Base-by-base conservation (phyloP, 495 filamentous ascomycete genomes). In the Penicillium paradoxum region DNA sequence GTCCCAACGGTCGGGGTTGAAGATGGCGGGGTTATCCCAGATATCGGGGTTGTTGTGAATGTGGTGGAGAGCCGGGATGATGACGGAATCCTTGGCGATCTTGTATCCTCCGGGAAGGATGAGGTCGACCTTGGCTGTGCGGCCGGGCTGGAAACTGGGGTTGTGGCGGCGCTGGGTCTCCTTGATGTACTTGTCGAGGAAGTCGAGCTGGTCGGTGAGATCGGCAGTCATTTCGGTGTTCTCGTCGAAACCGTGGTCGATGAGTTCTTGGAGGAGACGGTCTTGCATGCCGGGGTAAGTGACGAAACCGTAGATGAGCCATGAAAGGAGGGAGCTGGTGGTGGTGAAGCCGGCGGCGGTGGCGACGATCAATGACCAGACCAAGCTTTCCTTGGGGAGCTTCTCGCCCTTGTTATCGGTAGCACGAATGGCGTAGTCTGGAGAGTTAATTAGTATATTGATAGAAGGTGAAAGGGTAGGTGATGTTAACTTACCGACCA, bases 1-100 rank as follows among this genome's bases (percentile, higher is more conserved):
- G 33, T 77, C 73, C 80, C 79, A 82, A 2, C 80, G 58, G 46
- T 81, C 78, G 0, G 80, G 75, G 53, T 81, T 67, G 55, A 83
- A 82, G 0, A 61, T 65, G 2, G 53, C 49, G 3, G 80, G 79
- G 43, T 81, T 73, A 32, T 74, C 60, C 79, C 79, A 82, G 1
- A 72, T 21, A 4, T 55, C 67, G 0, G 77, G 66, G 56, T 79
- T 80, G 53, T 64, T 81, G 51, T 81, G 77, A 45, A 82, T 70
- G 42, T 68, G 64, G 58, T 75, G 74, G 8, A 83, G 54, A 0
- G 70, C 71, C 0, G 73, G 59, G 49, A 82, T 75, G 27, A 82
- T 62, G 13, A 77, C 55, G 1, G 69, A 51, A 33, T 72, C 70
- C 30, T 67, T 60, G 8, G 76, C 72, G 2, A 83, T 45, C 19